Evolutionary conservation across 371 early-diverging fungal genomes (phyloP).

Genomic region (Pancytospora epiphaga): DNA sequence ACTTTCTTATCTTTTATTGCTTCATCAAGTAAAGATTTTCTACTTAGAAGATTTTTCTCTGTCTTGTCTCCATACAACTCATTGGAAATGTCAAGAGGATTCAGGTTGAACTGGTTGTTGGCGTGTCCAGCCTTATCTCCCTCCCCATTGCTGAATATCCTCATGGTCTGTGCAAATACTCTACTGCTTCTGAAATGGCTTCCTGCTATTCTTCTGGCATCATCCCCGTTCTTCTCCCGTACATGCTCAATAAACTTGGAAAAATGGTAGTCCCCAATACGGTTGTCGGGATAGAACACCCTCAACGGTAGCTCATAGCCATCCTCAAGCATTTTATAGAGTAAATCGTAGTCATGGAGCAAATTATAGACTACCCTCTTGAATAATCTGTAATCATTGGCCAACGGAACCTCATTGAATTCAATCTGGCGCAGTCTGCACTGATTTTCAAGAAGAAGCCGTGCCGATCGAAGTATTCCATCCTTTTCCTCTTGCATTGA

Average conservation of each 20-base stretch:
- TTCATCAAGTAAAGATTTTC: slow-evolving; percentile 17
- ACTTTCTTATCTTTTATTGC: slow-evolving; percentile 43
- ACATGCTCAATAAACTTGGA: neutral
- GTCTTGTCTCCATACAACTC: neutral
- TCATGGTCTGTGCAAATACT: slow-evolving; percentile 1
- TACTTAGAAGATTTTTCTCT: too few species aligned
- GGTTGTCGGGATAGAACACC: slow-evolving; percentile 6
- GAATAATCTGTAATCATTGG: slow-evolving; percentile 63
- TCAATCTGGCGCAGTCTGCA: slow-evolving; percentile 75
- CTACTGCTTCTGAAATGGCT: slow-evolving; percentile 15
- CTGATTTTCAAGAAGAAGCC: slow-evolving; percentile 83
- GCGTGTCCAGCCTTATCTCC: too few species aligned
- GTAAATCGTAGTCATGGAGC: slow-evolving; percentile 81
- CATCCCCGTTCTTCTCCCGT: neutral
- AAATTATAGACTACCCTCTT: slow-evolving; percentile 86
- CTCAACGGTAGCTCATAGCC: slow-evolving; percentile 60
- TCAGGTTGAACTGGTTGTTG: slow-evolving; percentile 8
- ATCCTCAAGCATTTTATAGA: slow-evolving; percentile 68
- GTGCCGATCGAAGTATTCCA: slow-evolving; percentile 82
- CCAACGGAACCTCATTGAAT: slow-evolving; percentile 44
- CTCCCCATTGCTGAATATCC: neutral
- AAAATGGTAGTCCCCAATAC: slow-evolving; percentile 20
- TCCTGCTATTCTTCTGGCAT: slow-evolving; percentile 27
- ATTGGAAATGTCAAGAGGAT: slow-evolving; percentile 40
- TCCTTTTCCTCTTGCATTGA: slow-evolving; percentile 70